Evolutionary conservation across 805 yeast genomes (phyloP), one percentile per base, ranked within the genome.

Genomic region (Wickerhamiella domercqiae): DNA sequence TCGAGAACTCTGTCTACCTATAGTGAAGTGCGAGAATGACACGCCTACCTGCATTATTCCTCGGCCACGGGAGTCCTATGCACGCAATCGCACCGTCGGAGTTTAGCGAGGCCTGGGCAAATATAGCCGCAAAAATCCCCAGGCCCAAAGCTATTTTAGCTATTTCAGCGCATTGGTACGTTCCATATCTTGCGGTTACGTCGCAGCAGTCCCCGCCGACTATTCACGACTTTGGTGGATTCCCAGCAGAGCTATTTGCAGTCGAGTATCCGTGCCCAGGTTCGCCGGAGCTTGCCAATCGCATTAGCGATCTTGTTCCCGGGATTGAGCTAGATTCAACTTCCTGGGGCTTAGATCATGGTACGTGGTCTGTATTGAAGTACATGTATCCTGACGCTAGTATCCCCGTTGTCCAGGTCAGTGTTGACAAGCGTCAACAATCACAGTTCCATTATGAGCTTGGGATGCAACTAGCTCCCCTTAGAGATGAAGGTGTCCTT

Each of bases 381-480:
- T 39, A 42, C 35, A 48, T 48, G 52, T 48, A 46, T 34, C 52
- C 52, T 14, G 37, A 44, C 7, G 47, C 48, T 2, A 43, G 45
- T 14, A 39, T 55, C 5, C 67, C 67, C 9, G 41, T 62, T 21
- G 50, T 62, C 13, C 66, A 62, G 44, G 51, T 61, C 9, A 57
- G 62, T 11, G 36, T 61, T n/a, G 46, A 56, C 9, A 58, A 58
- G 20, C 56, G 62, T 29, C 70, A 66, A 44, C 40, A 41, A n/a
- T 36, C 28, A 7, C 66, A 64, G 35, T 46, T 40, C 32, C 50
- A 45, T 29, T 60, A 66, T 22, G 62, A 66, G 44, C 50, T 78
- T 33, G 90, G 87, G 6, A 55, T 65, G 41, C 59, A 56, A 0
- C 56, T 78, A 34, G 49, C 66, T 14, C 59, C 62, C 24, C 70